Conservation (phyloP, 2,329 filamentous ascomycete genomes). For the Sporothrix pseudoabietina region DNA sequence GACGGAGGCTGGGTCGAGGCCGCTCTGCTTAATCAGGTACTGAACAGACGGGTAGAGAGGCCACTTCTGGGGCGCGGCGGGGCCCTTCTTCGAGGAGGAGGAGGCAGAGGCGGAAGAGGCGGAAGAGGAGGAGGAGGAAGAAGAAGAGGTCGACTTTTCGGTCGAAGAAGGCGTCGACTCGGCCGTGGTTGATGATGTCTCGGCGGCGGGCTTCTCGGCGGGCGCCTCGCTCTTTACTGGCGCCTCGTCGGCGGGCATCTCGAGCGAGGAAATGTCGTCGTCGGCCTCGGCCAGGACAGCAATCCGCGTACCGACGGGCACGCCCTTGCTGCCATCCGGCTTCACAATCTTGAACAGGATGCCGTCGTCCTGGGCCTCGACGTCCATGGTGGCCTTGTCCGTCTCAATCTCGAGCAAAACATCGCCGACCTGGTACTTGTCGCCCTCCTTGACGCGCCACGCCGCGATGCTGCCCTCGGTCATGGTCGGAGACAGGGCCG, state of each 20-base stretch:
- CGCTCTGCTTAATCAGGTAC: conserved; percentile 77
- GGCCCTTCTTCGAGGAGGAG: conserved; percentile 57
- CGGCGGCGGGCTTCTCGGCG: conserved; percentile 27
- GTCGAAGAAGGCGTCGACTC: background rate
- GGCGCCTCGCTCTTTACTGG: conserved; percentile 32
- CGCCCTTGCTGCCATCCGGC: conserved; percentile 70
- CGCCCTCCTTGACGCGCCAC: conserved; percentile 87
- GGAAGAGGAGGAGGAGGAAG: background rate
- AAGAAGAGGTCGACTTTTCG: background rate
- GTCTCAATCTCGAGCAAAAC: conserved; percentile 91
- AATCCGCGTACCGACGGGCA: conserved; percentile 79
- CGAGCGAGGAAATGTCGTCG: conserved; percentile 73
- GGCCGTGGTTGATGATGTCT: conserved; percentile 18
- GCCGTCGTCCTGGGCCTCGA: conserved; percentile 89
- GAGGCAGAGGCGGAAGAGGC: conserved; percentile 32
- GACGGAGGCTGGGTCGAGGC: conserved; percentile 69
- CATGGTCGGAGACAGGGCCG: conserved; percentile 88
- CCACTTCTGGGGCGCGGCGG: conserved; percentile 52
- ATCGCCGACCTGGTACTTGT: conserved; percentile 78
- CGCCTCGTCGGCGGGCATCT: conserved; percentile 71
- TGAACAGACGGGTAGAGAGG: conserved; percentile 81
- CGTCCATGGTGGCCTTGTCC: conserved; percentile 93
- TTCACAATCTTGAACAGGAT: conserved; percentile 80
- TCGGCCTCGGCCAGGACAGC: conserved; percentile 79
- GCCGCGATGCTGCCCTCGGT: conserved; percentile 85